Evolutionary conservation across 805 yeast genomes (phyloP).

Genomic region (Candida anglica): DNA sequence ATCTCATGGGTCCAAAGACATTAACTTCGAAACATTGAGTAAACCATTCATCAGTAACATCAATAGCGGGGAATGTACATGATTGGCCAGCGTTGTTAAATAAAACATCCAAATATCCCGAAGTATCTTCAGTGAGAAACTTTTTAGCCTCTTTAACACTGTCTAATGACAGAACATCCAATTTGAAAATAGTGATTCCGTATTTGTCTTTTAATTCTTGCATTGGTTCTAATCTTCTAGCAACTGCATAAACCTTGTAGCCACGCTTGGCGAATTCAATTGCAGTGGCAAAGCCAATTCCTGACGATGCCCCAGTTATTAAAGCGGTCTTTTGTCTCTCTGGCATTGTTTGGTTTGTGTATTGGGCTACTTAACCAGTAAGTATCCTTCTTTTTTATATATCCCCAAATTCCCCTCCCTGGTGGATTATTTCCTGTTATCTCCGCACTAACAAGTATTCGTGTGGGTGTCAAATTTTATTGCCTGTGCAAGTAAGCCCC

Average conservation of each 20-base stretch:
- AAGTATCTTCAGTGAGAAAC: constrained; percentile 37
- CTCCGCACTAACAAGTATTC: too few relatives aligned
- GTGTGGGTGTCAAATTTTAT: too few relatives aligned
- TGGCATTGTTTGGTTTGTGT: too few relatives aligned
- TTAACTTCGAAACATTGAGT: constrained; percentile 58
- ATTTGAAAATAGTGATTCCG: constrained; percentile 42
- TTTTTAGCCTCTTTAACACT: constrained; percentile 44
- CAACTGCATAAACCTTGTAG: constrained; percentile 66
- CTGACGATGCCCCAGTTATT: constrained; percentile 56
- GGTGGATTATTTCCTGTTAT: too few relatives aligned
- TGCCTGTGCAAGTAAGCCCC: too few relatives aligned
- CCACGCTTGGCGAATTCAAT: constrained; percentile 49
- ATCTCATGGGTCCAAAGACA: constrained; percentile 64
- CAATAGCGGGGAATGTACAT: constrained; percentile 68
- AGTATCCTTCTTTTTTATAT: too few relatives aligned
- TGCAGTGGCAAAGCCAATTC: constrained; percentile 50
- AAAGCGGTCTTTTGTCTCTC: constrained; percentile 40
- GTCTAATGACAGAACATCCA: constrained; percentile 56
- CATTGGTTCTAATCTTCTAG: constrained; percentile 64
- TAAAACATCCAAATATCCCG: constrained; percentile 52
- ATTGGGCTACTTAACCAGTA: too few relatives aligned
- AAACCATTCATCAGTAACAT: constrained; percentile 53
- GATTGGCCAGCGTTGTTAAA: constrained; percentile 78
- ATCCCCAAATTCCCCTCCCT: too few relatives aligned
- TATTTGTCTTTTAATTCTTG: constrained; percentile 39